These are phyloP conservation scores for Otatea glauca DNA, from an alignment of 176 grass and related monocot genomes.

Conservation along the genomic window DNA sequence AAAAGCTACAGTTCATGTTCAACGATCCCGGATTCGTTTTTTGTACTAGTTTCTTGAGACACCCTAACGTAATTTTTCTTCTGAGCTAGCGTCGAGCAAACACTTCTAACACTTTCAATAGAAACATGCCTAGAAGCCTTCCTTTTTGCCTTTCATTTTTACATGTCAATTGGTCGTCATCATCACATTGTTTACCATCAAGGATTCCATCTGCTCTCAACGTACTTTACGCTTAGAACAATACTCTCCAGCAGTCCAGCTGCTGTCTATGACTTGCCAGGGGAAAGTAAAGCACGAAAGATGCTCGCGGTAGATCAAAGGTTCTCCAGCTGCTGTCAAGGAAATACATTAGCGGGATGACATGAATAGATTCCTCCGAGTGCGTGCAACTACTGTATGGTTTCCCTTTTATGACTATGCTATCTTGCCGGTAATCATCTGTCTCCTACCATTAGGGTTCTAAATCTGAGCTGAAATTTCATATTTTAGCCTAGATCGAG, in stretches of 20 bases:
- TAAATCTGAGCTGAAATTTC: no score
- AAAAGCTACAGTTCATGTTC: no score
- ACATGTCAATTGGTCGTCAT: not conserved
- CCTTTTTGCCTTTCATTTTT: not conserved
- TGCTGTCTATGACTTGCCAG: not conserved
- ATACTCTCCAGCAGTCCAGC: no score
- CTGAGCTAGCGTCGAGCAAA: not conserved
- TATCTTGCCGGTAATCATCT: slow-evolving; percentile 27
- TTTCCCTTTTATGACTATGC: not conserved
- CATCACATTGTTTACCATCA: not conserved
- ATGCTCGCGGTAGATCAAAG: not conserved
- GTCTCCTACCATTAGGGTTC: not conserved
- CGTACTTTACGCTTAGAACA: not conserved
- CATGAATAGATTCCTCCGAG: slow-evolving; percentile 22
- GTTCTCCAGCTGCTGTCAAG: not conserved
- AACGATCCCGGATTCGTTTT: not conserved
- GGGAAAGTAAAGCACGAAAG: not conserved
- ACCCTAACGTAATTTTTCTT: not conserved
- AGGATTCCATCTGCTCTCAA: not conserved
- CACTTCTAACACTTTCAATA: not conserved
- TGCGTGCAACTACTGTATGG: not conserved
- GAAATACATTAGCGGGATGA: not conserved
- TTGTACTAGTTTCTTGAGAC: not conserved
- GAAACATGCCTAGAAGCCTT: not conserved
- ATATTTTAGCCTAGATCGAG: no score